These are phyloP conservation scores for Oryza glumipatula DNA, from an alignment of 176 grass and related monocot genomes.

Conservation along the genomic window DNA sequence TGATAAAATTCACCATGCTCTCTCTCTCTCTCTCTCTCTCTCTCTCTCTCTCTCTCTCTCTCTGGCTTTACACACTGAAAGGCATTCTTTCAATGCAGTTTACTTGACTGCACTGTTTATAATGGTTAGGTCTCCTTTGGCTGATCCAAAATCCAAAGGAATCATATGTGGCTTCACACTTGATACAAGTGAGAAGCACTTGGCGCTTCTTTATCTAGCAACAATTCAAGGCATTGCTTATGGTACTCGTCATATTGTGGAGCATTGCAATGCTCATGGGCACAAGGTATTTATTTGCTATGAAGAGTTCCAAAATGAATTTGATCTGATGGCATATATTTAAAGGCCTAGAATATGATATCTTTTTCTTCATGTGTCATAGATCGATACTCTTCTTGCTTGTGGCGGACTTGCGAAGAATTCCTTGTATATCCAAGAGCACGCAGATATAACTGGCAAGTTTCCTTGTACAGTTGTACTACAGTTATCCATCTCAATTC, in stretches of 20 bases:
- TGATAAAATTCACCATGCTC: not conserved
- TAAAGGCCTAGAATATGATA: conserved; percentile 21
- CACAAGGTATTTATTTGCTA: conserved; percentile 70
- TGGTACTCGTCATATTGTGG: conserved; percentile 87
- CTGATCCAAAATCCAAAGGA: conserved; percentile 96
- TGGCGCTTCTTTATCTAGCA: conserved; percentile 90
- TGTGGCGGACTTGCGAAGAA: conserved; percentile 94
- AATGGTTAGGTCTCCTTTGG: conserved; percentile 74
- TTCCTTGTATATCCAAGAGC: conserved; percentile 86
- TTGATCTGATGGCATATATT: not conserved
- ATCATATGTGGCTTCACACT: conserved; percentile 88
- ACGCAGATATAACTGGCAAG: conserved; percentile 81
- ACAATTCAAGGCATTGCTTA: conserved; percentile 94
- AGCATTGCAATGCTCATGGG: conserved; percentile 90
- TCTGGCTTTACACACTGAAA: not conserved
- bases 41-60: not conserved
- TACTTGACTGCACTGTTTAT: conserved; percentile 23
- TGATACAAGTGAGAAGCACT: conserved; percentile 77
- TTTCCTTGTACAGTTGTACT: conserved; percentile 4
- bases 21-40: not conserved
- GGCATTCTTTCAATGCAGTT: not conserved
- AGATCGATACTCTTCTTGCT: conserved; percentile 90
- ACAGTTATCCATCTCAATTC: conserved; percentile 20
- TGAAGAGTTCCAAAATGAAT: conserved; percentile 7
- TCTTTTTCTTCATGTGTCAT: conserved; percentile 37